Percentiles rank a stretch among this genome's conserved stretches.
phyloP scores from a whole-genome alignment of 2,329 filamentous ascomycete genomes.

The Paecilomyces dactylethromorphus region DNA sequence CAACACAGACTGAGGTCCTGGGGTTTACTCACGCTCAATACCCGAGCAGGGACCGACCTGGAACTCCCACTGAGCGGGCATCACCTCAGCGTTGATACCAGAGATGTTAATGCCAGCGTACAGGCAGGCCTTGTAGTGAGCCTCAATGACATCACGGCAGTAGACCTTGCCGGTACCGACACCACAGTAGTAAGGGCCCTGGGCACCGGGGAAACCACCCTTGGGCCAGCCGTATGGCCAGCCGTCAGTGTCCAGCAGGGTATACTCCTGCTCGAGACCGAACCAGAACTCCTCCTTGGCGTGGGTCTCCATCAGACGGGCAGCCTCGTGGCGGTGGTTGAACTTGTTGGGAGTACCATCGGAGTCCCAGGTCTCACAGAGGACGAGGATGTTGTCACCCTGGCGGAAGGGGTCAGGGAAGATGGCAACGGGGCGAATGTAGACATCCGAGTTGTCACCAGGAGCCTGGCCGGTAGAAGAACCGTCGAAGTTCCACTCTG shows the following conservation, averaged over 20 bases:
- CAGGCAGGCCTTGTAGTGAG: constrained; percentile 84
- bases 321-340: constrained; percentile 93
- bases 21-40: constrained; percentile 62
- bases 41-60: constrained; percentile 87
- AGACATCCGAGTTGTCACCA: constrained; percentile 94
- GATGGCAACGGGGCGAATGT: constrained; percentile 83
- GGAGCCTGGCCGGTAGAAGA: constrained; percentile 89
- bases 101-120: constrained; percentile 90
- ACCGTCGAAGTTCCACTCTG: constrained; percentile 79
- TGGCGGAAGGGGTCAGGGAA: constrained; percentile 89
- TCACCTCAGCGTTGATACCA: constrained; percentile 98
- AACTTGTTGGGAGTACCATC: constrained; percentile 96
- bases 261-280: constrained; percentile 97
- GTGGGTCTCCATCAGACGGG: constrained; percentile 83
- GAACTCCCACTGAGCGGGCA: constrained; percentile 98
- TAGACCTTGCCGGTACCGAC: constrained; percentile 95
- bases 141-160: constrained; percentile 95
- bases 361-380: constrained; percentile 88
- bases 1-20: not conserved
- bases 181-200: constrained; percentile 97
- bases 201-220: constrained; percentile 82
- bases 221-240: constrained; percentile 90
- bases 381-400: constrained; percentile 86
- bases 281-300: constrained; percentile 87
- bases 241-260: constrained; percentile 75